Base-by-base conservation (phyloP, 2,329 filamentous ascomycete species). In the Nigrospora oryzae region DNA sequence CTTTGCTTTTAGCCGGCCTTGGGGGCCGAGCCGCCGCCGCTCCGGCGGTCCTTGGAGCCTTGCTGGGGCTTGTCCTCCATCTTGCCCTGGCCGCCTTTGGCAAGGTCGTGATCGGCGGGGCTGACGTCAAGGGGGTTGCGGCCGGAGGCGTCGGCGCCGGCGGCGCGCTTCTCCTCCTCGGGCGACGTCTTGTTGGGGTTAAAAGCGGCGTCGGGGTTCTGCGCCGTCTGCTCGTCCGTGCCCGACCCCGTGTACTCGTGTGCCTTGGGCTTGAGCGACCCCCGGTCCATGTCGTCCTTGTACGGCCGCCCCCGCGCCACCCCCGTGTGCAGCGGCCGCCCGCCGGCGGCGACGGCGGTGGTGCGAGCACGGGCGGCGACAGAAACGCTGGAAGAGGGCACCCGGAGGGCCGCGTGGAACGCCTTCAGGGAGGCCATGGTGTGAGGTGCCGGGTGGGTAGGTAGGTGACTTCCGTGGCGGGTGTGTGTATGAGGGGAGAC, bases 191-290 rank as follows among this genome's bases (percentile, higher is more conserved):
- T 78, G 45, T 71, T 64, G 0, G 81, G 79, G 58, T 88, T 74
- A 63, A 86, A 94, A 1, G 89, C 83, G 0, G 81, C 74, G 36
- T 81, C 71, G 4, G 68, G 60, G 30, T 73, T 67, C 0, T 74
- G 71, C 0, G 81, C 74, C 12, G 67, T 65, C 37, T 77, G 71
- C 38, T 81, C 70, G 53, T 84, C 86, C 0, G 77, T 78, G 4
- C 79, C 84, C 41, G 79, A 81, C 58, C 83, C 79, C 46, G 79
- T 78, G 63, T 83, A 79, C 59, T 94, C 86, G 44, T 74, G 79
- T 3, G 75, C 65, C 32, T 77, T 71, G 0, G 84, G 80, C 47
- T 84, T 77, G 32, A 94, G 72, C 3, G 73, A 72, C 50, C 83
- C 74, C 42, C 79, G 75, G 57, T 83, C 73, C 51, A 75, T 70